These are phyloP conservation scores for Yueomyces sinensis DNA, from an alignment of 805 yeast species.

Conservation along the genomic window DNA sequence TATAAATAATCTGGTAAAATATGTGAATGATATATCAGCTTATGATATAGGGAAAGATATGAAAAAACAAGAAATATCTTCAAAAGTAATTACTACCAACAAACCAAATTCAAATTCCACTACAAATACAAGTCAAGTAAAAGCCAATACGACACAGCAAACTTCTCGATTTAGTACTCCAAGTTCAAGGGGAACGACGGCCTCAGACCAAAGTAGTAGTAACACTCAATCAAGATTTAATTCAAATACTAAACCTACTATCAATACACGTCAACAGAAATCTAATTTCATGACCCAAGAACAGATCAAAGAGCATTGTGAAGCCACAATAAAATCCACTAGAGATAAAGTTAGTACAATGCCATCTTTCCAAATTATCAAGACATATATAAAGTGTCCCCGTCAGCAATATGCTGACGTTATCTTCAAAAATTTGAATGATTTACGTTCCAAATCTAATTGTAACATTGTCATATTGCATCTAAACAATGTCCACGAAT, in stretches of 20 bases:
- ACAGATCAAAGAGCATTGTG: slow-evolving; percentile 19
- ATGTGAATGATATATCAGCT: slow-evolving; percentile 4
- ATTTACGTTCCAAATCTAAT: slow-evolving; percentile 20
- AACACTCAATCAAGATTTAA: neutral
- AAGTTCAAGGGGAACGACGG: neutral
- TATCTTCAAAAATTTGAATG: slow-evolving; percentile 17
- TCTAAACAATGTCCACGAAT: slow-evolving; percentile 23
- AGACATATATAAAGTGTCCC: slow-evolving; percentile 21
- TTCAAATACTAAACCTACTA: neutral
- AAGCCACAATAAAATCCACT: slow-evolving; percentile 17
- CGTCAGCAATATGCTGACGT: slow-evolving; percentile 18
- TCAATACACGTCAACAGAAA: neutral
- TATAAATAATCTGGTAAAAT: slow-evolving; percentile 3
- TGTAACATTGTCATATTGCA: slow-evolving; percentile 24
- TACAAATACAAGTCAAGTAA: neutral
- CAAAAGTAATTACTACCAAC: neutral
- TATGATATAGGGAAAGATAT: slow-evolving; percentile 1
- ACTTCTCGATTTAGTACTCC: too few species aligned
- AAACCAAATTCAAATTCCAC: too few species aligned
- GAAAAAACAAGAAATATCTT: neutral
- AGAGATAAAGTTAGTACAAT: slow-evolving; percentile 14
- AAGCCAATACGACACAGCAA: neutral
- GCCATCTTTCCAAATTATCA: slow-evolving; percentile 22
- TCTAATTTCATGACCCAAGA: slow-evolving; percentile 17
- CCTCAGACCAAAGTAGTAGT: neutral